These are phyloP conservation scores for Leccinum holopus DNA, from an alignment of 1,284 basidiomycete genomes.

Conservation along the genomic window DNA sequence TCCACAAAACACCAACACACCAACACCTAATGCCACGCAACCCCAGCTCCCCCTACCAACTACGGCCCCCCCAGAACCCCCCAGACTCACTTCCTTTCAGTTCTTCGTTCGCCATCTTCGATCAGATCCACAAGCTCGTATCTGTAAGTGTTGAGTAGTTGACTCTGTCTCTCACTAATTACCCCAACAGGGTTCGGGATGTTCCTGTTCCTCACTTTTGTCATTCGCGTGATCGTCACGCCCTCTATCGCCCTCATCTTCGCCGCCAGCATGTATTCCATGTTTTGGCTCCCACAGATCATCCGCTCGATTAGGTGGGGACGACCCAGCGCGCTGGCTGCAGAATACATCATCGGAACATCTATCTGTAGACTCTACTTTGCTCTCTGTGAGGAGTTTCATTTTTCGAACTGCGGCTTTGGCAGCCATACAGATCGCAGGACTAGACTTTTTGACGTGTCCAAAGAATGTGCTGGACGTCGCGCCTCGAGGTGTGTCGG, in stretches of 20 bases:
- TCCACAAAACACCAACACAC: conserved; percentile 1
- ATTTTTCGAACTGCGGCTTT: background rate
- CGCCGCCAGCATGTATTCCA: conserved; percentile 57
- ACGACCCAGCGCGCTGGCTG: conserved; percentile 53
- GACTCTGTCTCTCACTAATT: background rate
- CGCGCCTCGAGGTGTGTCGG: conserved; percentile 54
- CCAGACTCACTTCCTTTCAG: conserved; percentile 42
- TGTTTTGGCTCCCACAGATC: conserved; percentile 84
- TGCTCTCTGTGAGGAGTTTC: conserved; percentile 56
- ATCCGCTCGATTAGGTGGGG: conserved; percentile 64
- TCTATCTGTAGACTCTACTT: conserved; percentile 70
- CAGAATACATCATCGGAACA: conserved; percentile 65
- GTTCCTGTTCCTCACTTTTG: conserved; percentile 64
- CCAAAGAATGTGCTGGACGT: conserved; percentile 84
- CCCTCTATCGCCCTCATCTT: conserved; percentile 69
- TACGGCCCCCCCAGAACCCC: conserved; percentile 15
- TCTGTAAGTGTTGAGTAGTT: conserved; percentile 49
- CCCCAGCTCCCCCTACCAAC: conserved; percentile 20
- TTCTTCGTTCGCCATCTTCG: conserved; percentile 57
- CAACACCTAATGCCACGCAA: conserved; percentile 11
- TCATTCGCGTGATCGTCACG: conserved; percentile 72
- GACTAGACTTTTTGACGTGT: conserved; percentile 75
- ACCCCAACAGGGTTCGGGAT: conserved; percentile 58
- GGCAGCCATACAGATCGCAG: conserved; percentile 3
- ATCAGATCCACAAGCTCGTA: conserved; percentile 67